phyloP scores from a whole-genome alignment of 2,329 filamentous ascomycete species.

The Aureobasidium uvarum region DNA sequence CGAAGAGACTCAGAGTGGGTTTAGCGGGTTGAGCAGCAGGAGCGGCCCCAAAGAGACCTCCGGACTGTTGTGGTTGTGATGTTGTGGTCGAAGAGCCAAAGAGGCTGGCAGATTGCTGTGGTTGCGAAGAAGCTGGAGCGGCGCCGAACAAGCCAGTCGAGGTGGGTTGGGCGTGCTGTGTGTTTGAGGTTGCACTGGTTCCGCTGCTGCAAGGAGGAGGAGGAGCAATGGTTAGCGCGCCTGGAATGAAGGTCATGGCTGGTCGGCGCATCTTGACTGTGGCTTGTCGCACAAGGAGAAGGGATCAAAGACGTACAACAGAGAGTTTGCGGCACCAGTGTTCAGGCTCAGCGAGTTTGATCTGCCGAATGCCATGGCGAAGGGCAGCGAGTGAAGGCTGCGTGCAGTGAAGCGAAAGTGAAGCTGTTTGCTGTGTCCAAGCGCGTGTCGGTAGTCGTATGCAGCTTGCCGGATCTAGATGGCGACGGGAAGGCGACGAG shows the following conservation, averaged over 20 bases:
- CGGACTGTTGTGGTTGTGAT: constrained; percentile 32
- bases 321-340: constrained; percentile 48
- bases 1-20: constrained; percentile 35
- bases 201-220: constrained; percentile 2
- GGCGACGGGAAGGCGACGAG: not conserved
- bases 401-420: constrained; percentile 2
- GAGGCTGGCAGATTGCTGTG: constrained; percentile 32
- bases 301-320: constrained; percentile 39
- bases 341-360: constrained; percentile 56
- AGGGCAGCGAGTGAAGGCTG: not conserved
- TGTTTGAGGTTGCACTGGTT: not conserved
- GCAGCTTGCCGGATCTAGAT: not conserved
- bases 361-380: constrained; percentile 45
- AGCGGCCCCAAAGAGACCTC: constrained; percentile 33
- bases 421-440: constrained; percentile 2
- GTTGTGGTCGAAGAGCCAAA: constrained; percentile 33
- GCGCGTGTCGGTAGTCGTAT: not conserved
- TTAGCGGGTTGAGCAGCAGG: constrained; percentile 25
- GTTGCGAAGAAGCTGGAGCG: constrained; percentile 28
- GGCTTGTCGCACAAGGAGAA: constrained; percentile 1
- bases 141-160: constrained; percentile 31
- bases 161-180: constrained; percentile 25
- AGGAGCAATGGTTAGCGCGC: constrained; percentile 18
- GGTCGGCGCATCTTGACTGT: not conserved
- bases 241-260: constrained; percentile 18